A percentile compares a stretch with the other conserved stretches of the same genome.
Evolutionary conservation across 2,329 filamentous ascomycete species (phyloP).

Genomic region (Aspergillus ibericus): DNA sequence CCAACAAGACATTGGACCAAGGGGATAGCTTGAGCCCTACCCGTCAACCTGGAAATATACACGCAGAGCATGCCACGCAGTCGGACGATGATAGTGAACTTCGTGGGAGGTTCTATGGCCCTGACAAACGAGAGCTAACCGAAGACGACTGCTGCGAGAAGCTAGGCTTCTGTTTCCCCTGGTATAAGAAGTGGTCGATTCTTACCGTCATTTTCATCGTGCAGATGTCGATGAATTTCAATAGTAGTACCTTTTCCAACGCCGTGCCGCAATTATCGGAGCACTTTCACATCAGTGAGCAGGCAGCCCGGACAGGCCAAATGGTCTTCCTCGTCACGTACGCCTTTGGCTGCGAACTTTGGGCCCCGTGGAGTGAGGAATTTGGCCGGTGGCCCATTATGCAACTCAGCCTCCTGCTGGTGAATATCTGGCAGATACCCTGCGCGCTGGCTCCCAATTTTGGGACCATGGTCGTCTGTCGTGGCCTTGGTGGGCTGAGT

Average conservation of each 20-base stretch:
- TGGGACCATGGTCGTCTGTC: conserved; percentile 65
- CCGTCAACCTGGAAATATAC: conserved; percentile 7
- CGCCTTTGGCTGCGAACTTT: conserved; percentile 82
- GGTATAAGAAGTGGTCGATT: conserved; percentile 68
- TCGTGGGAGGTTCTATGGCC: conserved; percentile 12
- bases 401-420: conserved; percentile 69
- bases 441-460: conserved; percentile 73
- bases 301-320: conserved; percentile 69
- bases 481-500: conserved; percentile 66
- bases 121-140: conserved; percentile 42
- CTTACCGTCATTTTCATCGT: conserved; percentile 70
- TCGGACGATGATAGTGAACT: conserved; percentile 16
- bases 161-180: conserved; percentile 60
- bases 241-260: conserved; percentile 71
- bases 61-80: conserved; percentile 18
- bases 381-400: conserved; percentile 76
- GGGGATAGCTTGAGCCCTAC: conserved; percentile 4
- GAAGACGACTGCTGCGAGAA: conserved; percentile 62
- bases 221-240: conserved; percentile 78
- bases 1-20: neutral
- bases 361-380: conserved; percentile 85
- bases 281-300: conserved; percentile 66
- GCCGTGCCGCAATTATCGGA: conserved; percentile 65
- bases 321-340: conserved; percentile 77
- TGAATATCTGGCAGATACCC: conserved; percentile 75